phyloP scores from a whole-genome alignment of 495 filamentous ascomycete genomes.

The Trichoderma orchidacearum region DNA sequence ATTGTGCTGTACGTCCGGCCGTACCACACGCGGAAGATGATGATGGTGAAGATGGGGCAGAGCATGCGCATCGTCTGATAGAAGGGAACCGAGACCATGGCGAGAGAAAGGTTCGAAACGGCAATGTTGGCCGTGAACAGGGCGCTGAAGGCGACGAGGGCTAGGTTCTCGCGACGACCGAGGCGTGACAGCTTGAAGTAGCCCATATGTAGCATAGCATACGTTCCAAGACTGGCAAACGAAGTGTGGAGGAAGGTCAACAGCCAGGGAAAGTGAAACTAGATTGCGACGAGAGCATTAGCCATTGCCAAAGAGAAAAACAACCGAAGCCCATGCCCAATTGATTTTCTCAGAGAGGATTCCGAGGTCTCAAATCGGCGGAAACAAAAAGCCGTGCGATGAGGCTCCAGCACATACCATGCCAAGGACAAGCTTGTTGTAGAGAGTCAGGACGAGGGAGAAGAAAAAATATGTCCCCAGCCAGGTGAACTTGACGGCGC shows the following conservation, averaged over 20 bases:
- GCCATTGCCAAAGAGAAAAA: neutral
- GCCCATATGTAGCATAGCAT: conserved; percentile 27
- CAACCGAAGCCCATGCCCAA: neutral
- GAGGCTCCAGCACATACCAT: conserved; percentile 20
- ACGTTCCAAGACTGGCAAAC: conserved; percentile 36
- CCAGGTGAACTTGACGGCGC: conserved; percentile 24
- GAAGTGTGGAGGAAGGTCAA: conserved; percentile 39
- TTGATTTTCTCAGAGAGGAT: neutral
- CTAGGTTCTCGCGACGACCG: conserved; percentile 26
- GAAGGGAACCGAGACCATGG: conserved; percentile 43
- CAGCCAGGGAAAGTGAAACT: conserved; percentile 45
- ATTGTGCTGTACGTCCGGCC: conserved; percentile 28
- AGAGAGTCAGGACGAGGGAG: conserved; percentile 39
- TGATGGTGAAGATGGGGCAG: conserved; percentile 38
- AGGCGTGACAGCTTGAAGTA: conserved; percentile 33
- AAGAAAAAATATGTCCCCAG: conserved; percentile 35
- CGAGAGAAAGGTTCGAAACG: conserved; percentile 40
- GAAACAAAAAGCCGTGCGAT: neutral
- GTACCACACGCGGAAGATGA: conserved; percentile 39
- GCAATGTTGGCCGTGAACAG: conserved; percentile 49
- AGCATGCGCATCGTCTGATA: conserved; percentile 47
- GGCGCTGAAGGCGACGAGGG: conserved; percentile 36
- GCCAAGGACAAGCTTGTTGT: conserved; percentile 40
- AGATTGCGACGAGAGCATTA: neutral
- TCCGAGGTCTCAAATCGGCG: neutral